phyloP scores from a whole-genome alignment of 805 yeast genomes.

The Saccharomycopsis fermentans region DNA sequence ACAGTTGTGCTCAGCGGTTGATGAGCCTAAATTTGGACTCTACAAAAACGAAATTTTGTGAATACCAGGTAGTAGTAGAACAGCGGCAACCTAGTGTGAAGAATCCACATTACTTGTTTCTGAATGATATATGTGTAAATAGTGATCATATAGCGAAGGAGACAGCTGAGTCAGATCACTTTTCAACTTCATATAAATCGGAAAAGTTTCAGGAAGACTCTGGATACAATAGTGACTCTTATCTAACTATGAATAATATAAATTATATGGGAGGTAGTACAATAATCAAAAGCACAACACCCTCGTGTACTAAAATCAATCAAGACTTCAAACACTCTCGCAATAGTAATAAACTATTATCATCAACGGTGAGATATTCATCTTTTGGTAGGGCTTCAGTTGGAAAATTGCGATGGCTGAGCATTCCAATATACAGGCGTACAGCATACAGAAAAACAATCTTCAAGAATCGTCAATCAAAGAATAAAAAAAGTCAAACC shows the following conservation, averaged over 20 bases:
- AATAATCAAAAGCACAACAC: neutral
- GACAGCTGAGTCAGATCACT: neutral
- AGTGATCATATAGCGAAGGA: neutral
- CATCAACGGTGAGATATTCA: neutral
- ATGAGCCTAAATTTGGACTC: neutral
- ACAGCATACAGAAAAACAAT: neutral
- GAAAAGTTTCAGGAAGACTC: neutral
- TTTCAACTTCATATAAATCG: too few relatives aligned
- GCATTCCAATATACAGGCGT: neutral
- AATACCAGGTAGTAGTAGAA: neutral
- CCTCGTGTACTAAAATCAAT: neutral
- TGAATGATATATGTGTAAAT: neutral
- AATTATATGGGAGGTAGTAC: neutral
- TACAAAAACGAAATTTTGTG: neutral
- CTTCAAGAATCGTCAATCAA: neutral
- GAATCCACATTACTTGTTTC: neutral
- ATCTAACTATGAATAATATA: neutral
- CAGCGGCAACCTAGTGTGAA: neutral
- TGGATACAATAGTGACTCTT: neutral
- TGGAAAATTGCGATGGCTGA: neutral
- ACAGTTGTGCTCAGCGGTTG: neutral
- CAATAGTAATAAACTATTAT: neutral
- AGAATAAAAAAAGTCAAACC: neutral
- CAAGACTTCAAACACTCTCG: neutral
- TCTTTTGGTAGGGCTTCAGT: neutral